Evolutionary conservation across 352 stramenopile species (phyloP).

Genomic region (Pythium grandisporangium): DNA sequence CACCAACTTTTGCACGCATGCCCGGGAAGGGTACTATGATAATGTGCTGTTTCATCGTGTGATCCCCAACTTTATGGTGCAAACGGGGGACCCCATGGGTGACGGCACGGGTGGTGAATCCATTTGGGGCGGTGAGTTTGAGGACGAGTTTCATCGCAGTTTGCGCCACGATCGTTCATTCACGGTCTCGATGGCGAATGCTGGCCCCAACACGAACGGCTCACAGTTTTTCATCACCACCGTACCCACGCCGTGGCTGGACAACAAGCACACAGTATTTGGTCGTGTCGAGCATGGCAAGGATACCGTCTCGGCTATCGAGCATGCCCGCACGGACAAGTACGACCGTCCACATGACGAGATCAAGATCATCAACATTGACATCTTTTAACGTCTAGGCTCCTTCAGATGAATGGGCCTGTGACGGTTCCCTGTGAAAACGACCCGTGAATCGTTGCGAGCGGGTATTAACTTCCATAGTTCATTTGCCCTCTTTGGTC

Average conservation of each 20-base stretch:
- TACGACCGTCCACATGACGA: conserved; percentile 67
- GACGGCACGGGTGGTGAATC: conserved; percentile 97
- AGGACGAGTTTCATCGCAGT: conserved; percentile 97
- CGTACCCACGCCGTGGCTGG: conserved; percentile 95
- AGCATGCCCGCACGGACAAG: conserved; percentile 87
- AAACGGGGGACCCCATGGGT: conserved; percentile 93
- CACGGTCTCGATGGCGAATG: conserved; percentile 99
- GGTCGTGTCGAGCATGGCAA: conserved; percentile 90
- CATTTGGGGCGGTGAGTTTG: conserved; percentile 99
- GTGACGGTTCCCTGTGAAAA: no score
- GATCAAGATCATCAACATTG: conserved; percentile 87
- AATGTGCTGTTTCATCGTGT: conserved; percentile 98
- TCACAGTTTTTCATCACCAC: conserved; percentile 99
- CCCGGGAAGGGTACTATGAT: conserved; percentile 97
- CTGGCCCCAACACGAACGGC: conserved; percentile 68
- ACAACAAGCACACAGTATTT: conserved; percentile 96
- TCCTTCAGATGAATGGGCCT: no score
- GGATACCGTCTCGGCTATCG: conserved; percentile 95
- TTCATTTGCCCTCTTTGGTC: no score
- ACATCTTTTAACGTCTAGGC: conserved; percentile 82
- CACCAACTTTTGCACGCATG: conserved; percentile 98
- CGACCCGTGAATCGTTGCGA: no score
- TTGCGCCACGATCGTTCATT: conserved; percentile 95
- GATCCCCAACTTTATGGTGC: conserved; percentile 99
- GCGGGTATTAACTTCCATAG: no score